These are phyloP conservation scores for Ogataea philodendri DNA, from an alignment of 805 yeast species.

Conservation along the genomic window DNA sequence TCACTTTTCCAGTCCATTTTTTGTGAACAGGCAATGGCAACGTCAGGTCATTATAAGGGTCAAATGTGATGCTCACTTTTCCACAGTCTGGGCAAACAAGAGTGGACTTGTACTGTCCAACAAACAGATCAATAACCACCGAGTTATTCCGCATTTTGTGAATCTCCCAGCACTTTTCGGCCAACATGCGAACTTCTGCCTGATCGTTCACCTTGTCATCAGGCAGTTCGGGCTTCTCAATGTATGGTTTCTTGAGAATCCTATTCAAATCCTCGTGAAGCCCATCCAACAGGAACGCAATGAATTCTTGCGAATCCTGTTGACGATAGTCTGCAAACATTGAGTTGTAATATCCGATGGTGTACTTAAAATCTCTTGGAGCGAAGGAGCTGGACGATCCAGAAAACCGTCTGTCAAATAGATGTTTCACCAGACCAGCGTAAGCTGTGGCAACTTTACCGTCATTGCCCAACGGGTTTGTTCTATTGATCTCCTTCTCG, in stretches of 20 bases:
- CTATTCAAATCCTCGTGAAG: constrained; percentile 91
- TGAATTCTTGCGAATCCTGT: constrained; percentile 92
- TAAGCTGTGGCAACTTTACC: constrained; percentile 82
- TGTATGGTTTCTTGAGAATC: constrained; percentile 75
- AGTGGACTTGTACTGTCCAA: constrained; percentile 89
- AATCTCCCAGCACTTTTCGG: constrained; percentile 74
- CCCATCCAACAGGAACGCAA: constrained; percentile 84
- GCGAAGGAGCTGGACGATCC: constrained; percentile 35
- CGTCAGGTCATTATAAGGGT: constrained; percentile 88
- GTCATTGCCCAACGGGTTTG: constrained; percentile 81
- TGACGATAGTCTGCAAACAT: constrained; percentile 81
- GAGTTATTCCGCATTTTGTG: constrained; percentile 84
- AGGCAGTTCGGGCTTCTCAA: constrained; percentile 80
- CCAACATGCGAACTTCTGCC: constrained; percentile 56
- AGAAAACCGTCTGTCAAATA: constrained; percentile 41
- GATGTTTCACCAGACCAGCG: constrained; percentile 60
- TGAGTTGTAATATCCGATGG: constrained; percentile 74
- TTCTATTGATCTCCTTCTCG: constrained; percentile 62
- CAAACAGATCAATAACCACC: constrained; percentile 77
- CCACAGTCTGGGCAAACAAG: constrained; percentile 82
- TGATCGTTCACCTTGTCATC: constrained; percentile 58
- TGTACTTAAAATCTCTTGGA: constrained; percentile 75
- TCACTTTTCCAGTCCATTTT: constrained; percentile 66
- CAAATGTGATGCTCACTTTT: constrained; percentile 83
- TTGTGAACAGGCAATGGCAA: constrained; percentile 80